Conservation (phyloP, 345 rosid species). For the Brassica juncea region DNA sequence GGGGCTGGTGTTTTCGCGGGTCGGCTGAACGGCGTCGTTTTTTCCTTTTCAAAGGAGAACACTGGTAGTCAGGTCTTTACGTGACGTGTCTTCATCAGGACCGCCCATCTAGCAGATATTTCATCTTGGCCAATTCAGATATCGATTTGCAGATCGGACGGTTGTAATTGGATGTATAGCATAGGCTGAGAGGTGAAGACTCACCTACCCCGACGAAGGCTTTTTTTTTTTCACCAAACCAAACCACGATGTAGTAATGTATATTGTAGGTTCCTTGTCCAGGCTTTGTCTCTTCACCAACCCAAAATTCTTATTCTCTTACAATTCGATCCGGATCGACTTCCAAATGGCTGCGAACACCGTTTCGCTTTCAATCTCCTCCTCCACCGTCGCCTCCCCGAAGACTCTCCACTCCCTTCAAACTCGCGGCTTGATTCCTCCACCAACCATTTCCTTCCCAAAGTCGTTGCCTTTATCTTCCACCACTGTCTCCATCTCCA, state of each 20-base stretch:
- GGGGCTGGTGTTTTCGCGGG: background rate
- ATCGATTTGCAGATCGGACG: background rate
- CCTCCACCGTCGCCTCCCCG: conserved; percentile 36
- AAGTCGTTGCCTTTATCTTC: conserved; percentile 37
- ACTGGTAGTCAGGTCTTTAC: background rate
- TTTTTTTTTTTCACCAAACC: background rate
- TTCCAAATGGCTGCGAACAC: conserved; percentile 63
- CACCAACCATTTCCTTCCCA: conserved; percentile 28
- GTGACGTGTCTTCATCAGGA: background rate
- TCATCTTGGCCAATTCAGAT: background rate
- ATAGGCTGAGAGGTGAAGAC: background rate
- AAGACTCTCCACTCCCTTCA: conserved; percentile 35
- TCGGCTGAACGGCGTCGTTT: background rate
- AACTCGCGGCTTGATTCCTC: conserved; percentile 39
- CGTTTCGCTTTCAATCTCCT: conserved; percentile 50
- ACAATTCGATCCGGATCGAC: conserved; percentile 10
- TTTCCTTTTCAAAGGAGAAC: no score
- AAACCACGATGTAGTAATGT: background rate
- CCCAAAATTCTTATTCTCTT: conserved; percentile 1
- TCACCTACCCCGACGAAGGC: background rate
- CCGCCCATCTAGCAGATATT: background rate
- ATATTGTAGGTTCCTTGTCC: background rate
- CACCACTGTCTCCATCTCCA: background rate
- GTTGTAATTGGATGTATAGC: background rate
- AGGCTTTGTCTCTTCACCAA: conserved; percentile 21